phyloP scores from a whole-genome alignment of 1,284 basidiomycete genomes.

The Ceratobasidium papillatum region DNA sequence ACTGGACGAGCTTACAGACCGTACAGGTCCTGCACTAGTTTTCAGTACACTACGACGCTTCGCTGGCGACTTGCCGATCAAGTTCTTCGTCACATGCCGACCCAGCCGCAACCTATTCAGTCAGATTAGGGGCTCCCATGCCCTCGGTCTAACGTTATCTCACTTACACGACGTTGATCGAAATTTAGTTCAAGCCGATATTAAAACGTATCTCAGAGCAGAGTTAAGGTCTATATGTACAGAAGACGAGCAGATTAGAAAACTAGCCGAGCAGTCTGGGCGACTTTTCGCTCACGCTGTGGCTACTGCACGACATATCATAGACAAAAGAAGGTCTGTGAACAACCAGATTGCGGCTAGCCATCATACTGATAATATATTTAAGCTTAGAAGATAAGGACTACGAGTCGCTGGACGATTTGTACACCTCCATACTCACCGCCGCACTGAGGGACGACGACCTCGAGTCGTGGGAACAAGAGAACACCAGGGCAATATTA shows the following conservation, averaged over 20 bases:
- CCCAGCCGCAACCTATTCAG: neutral
- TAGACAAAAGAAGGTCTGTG: neutral
- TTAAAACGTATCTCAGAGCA: constrained; percentile 25
- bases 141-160: neutral
- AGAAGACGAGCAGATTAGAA: constrained; percentile 3
- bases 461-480: neutral
- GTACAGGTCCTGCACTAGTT: neutral
- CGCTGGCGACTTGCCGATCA: neutral
- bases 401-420: neutral
- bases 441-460: neutral
- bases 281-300: constrained; percentile 36
- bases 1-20: constrained; percentile 30
- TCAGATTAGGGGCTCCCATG: neutral
- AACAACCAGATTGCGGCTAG: neutral
- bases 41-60: neutral
- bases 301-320: constrained; percentile 2
- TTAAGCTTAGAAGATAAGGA: neutral
- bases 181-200: constrained; percentile 33
- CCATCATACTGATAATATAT: neutral
- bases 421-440: neutral
- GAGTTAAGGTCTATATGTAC: neutral
- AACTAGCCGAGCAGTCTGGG: neutral
- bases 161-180: constrained; percentile 38
- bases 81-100: constrained; percentile 11
- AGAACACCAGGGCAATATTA: neutral